A percentile compares a stretch with the other conserved stretches of the same genome.
Evolutionary conservation across 257 asterid species (phyloP).

Genomic region (Gentiana macrophylla): DNA sequence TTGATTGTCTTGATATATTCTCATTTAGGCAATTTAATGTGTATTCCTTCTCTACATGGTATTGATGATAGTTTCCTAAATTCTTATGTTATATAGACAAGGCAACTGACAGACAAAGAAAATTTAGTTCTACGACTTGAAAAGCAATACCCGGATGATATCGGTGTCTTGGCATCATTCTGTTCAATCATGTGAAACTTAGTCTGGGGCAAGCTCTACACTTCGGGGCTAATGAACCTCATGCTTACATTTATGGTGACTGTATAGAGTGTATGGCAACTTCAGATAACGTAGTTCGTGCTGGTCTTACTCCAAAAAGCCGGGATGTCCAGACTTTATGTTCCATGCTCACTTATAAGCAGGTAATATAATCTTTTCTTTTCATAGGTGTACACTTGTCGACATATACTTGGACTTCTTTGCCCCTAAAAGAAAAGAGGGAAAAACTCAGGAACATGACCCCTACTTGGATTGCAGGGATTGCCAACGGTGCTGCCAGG

Average conservation of each 20-base stretch:
- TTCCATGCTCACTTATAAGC: constrained; percentile 96
- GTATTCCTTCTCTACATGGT: not conserved
- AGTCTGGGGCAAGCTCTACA: constrained; percentile 84
- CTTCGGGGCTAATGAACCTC: constrained; percentile 92
- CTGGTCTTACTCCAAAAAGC: constrained; percentile 87
- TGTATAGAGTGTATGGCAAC: constrained; percentile 99
- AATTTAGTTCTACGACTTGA: constrained; percentile 62
- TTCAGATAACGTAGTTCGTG: constrained; percentile 93
- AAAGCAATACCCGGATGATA: constrained; percentile 77
- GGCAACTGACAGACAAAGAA: constrained; percentile 65
- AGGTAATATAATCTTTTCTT: constrained; percentile 26
- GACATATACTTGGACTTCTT: too few relatives aligned
- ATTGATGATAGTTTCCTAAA: not conserved
- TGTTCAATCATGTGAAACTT: constrained; percentile 69
- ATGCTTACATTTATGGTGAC: constrained; percentile 79
- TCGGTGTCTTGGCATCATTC: constrained; percentile 75
- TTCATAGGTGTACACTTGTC: too few relatives aligned
- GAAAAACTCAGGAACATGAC: too few relatives aligned
- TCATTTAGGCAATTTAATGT: not conserved
- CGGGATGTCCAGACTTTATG: constrained; percentile 81
- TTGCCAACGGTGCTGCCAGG: constrained; percentile 60
- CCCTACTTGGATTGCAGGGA: constrained; percentile 32
- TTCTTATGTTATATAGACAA: constrained; percentile 27
- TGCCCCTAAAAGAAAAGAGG: too few relatives aligned
- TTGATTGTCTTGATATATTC: not conserved